Conservation (phyloP, 768 basidiomycete species). For the Kwoniella botswanensis region DNA sequence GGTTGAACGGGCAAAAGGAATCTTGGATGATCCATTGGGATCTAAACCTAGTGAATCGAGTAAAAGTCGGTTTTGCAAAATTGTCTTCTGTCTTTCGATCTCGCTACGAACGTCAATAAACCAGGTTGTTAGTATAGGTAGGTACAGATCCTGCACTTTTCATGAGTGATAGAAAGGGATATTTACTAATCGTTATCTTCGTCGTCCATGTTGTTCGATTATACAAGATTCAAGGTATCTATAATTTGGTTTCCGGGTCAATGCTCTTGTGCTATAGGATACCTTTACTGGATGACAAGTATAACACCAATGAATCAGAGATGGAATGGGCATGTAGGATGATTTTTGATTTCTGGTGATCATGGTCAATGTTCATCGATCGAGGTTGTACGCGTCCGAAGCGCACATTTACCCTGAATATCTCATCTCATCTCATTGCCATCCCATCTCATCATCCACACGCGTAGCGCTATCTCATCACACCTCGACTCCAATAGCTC, state of each 20-base stretch:
- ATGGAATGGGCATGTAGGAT: not conserved
- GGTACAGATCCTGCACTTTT: too few species aligned
- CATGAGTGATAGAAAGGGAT: too few species aligned
- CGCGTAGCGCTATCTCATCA: not conserved
- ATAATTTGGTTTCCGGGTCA: too few species aligned
- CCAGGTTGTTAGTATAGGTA: not conserved
- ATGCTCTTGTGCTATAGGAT: too few species aligned
- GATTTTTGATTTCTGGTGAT: not conserved
- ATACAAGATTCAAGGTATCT: not conserved
- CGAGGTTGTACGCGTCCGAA: not conserved
- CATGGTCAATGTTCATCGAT: conserved; percentile 4
- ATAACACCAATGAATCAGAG: not conserved
- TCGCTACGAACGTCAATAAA: conserved; percentile 34
- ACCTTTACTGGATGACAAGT: not conserved
- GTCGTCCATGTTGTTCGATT: conserved; percentile 41
- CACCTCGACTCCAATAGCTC: not conserved
- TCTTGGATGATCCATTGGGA: conserved; percentile 34
- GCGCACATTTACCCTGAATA: conserved; percentile 4
- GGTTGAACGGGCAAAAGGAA: conserved; percentile 19
- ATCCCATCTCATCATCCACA: too few species aligned
- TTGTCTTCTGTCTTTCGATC: conserved; percentile 54
- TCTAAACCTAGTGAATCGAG: conserved; percentile 55
- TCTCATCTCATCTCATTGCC: conserved; percentile 1
- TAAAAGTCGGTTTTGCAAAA: conserved; percentile 52
- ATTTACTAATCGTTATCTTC: conserved; percentile 55